Percentiles rank a stretch among this genome's conserved stretches.
These are phyloP conservation scores for Lophiostoma macrostomum DNA, from an alignment of 495 filamentous ascomycete species.

Conservation along the genomic window DNA sequence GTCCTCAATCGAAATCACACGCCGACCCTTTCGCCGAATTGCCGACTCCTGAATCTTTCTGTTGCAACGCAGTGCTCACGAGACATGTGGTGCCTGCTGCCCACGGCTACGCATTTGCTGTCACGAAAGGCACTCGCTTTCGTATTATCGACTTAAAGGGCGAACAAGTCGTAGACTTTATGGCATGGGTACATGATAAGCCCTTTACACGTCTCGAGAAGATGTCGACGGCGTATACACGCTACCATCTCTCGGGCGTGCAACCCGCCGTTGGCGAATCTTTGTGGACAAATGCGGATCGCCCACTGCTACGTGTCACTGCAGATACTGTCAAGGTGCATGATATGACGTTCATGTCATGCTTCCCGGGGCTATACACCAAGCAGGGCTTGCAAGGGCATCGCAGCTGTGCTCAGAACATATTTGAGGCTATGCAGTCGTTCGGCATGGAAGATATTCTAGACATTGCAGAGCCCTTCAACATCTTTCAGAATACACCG, in stretches of 20 bases:
- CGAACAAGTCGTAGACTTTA: constrained; percentile 44
- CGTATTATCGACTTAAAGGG: constrained; percentile 44
- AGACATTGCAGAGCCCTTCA: constrained; percentile 42
- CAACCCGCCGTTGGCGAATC: constrained; percentile 40
- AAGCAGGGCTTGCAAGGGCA: constrained; percentile 37
- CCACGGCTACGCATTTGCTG: constrained; percentile 35
- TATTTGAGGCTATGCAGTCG: constrained; percentile 39
- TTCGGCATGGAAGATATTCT: constrained; percentile 36
- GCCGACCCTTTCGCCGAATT: too few relatives aligned
- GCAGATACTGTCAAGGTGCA: constrained; percentile 40
- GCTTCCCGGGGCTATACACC: constrained; percentile 41
- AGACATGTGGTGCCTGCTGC: constrained; percentile 8
- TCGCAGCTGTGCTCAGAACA: constrained; percentile 41
- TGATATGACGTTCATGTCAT: constrained; percentile 47
- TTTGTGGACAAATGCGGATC: constrained; percentile 40
- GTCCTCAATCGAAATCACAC: too few relatives aligned
- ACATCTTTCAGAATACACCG: constrained; percentile 45
- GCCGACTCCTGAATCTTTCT: constrained; percentile 4
- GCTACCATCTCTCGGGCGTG: constrained; percentile 39
- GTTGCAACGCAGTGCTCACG: neutral
- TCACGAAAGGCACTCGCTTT: constrained; percentile 37
- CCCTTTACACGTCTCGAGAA: constrained; percentile 33
- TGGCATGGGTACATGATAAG: constrained; percentile 37
- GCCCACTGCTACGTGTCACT: constrained; percentile 36
- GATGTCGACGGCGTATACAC: constrained; percentile 42